Evolutionary conservation across 1,139 yeast species (phyloP).

Genomic region (Geotrichum citri-aurantii): DNA sequence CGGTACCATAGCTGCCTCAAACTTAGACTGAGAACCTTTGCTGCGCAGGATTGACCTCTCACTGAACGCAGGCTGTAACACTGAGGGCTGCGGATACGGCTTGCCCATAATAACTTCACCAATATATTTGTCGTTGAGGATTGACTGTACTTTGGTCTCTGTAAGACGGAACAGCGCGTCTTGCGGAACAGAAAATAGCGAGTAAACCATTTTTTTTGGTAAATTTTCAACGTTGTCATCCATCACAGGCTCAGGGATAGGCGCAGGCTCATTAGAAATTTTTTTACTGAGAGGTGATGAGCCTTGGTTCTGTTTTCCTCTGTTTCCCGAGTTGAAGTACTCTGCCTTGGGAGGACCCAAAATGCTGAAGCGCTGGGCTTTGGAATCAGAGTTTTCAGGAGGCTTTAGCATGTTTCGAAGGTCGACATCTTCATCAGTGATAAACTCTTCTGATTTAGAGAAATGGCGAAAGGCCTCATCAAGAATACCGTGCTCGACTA

Average conservation of each 20-base stretch:
- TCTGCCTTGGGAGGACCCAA: constrained; percentile 11
- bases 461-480: constrained; percentile 22
- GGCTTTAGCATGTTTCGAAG: constrained; percentile 6
- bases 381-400: constrained; percentile 11
- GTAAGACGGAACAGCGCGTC: constrained; percentile 13
- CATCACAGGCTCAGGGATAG: not conserved
- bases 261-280: not conserved
- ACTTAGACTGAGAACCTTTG: not conserved
- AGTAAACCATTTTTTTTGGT: constrained; percentile 4
- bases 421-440: not conserved
- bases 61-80: not conserved
- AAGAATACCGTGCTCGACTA: constrained; percentile 21
- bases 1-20: not conserved
- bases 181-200: constrained; percentile 15
- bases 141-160: constrained; percentile 12
- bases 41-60: not conserved
- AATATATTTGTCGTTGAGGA: constrained; percentile 11
- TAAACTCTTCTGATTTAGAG: constrained; percentile 8
- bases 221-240: not conserved
- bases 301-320: not conserved
- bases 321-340: not conserved
- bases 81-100: not conserved
- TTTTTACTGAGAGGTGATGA: not conserved
- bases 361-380: constrained; percentile 9
- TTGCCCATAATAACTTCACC: constrained; percentile 5